A percentile compares a stretch with the other conserved stretches of the same genome.
These are phyloP conservation scores for Quambalaria eucalypti DNA, from an alignment of 1,284 basidiomycete genomes.

Conservation along the genomic window DNA sequence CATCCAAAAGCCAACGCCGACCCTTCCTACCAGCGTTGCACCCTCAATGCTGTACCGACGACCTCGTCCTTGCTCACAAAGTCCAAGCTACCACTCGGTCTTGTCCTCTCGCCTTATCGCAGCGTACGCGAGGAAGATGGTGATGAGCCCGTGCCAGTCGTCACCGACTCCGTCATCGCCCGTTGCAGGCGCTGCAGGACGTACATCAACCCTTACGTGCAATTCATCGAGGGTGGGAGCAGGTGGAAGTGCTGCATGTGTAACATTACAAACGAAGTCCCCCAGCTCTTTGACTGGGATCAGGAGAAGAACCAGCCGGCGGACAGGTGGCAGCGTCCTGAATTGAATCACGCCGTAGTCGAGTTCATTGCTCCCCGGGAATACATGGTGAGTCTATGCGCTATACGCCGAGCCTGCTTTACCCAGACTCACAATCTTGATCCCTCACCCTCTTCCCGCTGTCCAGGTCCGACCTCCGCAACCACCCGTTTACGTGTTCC, in stretches of 20 bases:
- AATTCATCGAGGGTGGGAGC: conserved; percentile 95
- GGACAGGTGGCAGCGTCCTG: conserved; percentile 85
- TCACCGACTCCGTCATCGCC: conserved; percentile 90
- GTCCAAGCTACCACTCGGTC: conserved; percentile 81
- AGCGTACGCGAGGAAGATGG: conserved; percentile 54
- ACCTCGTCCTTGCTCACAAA: conserved; percentile 82
- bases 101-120: conserved; percentile 86
- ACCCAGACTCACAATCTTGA: neutral
- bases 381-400: conserved; percentile 67
- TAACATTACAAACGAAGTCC: conserved; percentile 95
- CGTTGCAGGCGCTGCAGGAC: conserved; percentile 92
- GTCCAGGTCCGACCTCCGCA: conserved; percentile 76
- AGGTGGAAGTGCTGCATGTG: conserved; percentile 99
- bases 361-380: conserved; percentile 97
- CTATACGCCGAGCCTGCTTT: neutral
- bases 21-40: conserved; percentile 82
- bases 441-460: neutral
- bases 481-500: conserved; percentile 90
- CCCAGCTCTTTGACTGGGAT: conserved; percentile 98
- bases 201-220: conserved; percentile 98
- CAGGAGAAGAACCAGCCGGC: conserved; percentile 84
- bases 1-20: conserved; percentile 76
- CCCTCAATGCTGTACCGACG: conserved; percentile 87
- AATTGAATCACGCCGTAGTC: conserved; percentile 85
- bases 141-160: conserved; percentile 72